Percentiles rank a stretch among this genome's conserved stretches.
Conservation (phyloP, 805 yeast genomes). For the Cyberlindnera galapagoensis region DNA sequence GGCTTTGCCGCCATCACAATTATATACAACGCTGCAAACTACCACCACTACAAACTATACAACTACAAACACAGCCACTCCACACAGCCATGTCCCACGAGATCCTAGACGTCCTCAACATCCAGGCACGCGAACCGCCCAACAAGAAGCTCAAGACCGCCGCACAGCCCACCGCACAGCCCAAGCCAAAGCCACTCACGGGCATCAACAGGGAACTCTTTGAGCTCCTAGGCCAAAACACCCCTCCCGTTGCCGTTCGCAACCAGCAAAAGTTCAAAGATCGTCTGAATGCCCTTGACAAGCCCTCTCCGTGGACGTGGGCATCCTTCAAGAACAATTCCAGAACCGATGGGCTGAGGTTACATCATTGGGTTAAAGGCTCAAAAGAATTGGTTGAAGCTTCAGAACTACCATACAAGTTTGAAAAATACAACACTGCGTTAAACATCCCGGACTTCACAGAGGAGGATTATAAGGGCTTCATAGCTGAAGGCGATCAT, state of each 20-base stretch:
- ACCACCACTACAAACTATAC: neutral
- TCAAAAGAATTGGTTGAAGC: slow-evolving; percentile 27
- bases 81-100: slow-evolving; percentile 40
- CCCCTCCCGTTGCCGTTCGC: slow-evolving; percentile 73
- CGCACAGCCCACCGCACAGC: slow-evolving; percentile 26
- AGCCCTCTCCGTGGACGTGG: slow-evolving; percentile 80
- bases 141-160: no score
- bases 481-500: slow-evolving; percentile 31
- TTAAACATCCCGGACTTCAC: slow-evolving; percentile 66
- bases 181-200: slow-evolving; percentile 27
- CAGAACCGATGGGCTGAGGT: slow-evolving; percentile 41
- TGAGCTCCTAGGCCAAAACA: slow-evolving; percentile 82
- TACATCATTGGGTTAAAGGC: slow-evolving; percentile 88
- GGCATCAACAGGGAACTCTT: slow-evolving; percentile 90
- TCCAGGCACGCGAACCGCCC: slow-evolving; percentile 30
- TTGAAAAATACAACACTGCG: slow-evolving; percentile 66
- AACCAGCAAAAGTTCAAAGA: slow-evolving; percentile 53
- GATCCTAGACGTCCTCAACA: slow-evolving; percentile 70
- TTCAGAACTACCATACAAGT: slow-evolving; percentile 46
- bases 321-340: slow-evolving; percentile 52
- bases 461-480: slow-evolving; percentile 50
- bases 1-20: no score
- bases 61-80: neutral
- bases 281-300: slow-evolving; percentile 49
- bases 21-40: neutral